Evolutionary conservation across 2,329 filamentous ascomycete species (phyloP).

Genomic region (Colletotrichum sp.): DNA sequence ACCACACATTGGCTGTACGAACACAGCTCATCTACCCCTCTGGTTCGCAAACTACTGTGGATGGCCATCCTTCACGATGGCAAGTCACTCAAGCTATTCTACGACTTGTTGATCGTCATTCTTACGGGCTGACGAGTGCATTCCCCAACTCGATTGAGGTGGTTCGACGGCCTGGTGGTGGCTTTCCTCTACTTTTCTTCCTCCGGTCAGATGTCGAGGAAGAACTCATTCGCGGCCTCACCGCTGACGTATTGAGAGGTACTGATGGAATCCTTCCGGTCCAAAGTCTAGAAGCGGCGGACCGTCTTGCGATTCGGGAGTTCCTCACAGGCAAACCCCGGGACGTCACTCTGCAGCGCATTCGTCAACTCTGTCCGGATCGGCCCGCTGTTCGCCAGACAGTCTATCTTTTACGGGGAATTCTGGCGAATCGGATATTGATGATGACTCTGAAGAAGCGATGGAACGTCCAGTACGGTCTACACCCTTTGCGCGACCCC

Average conservation of each 20-base stretch:
- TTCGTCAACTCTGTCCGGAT: constrained; percentile 33
- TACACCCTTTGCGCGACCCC: constrained; percentile 58
- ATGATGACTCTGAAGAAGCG: constrained; percentile 64
- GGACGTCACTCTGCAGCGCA: constrained; percentile 23
- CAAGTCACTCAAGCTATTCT: constrained; percentile 45
- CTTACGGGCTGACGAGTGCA: constrained; percentile 35
- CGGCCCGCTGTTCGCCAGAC: constrained; percentile 32
- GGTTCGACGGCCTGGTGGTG: constrained; percentile 33
- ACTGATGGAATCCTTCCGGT: constrained; percentile 33
- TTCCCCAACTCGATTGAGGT: constrained; percentile 54
- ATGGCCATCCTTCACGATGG: constrained; percentile 61
- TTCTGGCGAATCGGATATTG: constrained; percentile 65
- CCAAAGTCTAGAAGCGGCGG: constrained; percentile 30
- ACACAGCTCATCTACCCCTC: constrained; percentile 64
- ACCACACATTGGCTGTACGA: constrained; percentile 56
- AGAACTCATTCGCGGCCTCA: constrained; percentile 42
- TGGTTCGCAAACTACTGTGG: constrained; percentile 51
- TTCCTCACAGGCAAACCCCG: constrained; percentile 28
- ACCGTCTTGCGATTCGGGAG: constrained; percentile 28
- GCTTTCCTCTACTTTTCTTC: constrained; percentile 64
- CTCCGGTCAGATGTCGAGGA: constrained; percentile 53
- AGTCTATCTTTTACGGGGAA: constrained; percentile 65
- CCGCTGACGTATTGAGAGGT: constrained; percentile 41
- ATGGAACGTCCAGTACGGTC: constrained; percentile 71
- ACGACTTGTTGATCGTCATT: constrained; percentile 40